Base-by-base conservation (phyloP, 139 green algal genomes). In the Protoeuglena noctilucae region DNA sequence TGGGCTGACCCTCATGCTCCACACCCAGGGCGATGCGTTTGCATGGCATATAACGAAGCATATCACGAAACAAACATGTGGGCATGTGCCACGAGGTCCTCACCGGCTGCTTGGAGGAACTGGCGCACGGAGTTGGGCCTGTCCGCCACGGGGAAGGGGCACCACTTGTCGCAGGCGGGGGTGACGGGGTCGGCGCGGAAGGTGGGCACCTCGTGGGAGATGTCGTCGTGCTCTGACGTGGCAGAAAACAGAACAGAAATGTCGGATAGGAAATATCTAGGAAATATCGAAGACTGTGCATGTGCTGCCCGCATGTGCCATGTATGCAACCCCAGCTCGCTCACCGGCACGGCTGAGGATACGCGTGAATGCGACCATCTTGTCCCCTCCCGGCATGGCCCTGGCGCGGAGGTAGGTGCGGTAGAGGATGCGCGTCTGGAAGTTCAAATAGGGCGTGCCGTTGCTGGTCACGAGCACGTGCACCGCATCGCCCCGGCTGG, bases 401-500 rank as follows among this genome's bases (percentile, higher is more conserved):
- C 82, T 72, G 0, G 81, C 72, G 47, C 82, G 56, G 57, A 83
- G 71, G 62, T 82, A 94, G 0, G 81, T 93, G 2, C 68, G 72
- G 52, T 94, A 84, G 72, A 81, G 92, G 50, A 93, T 83, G 27
- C 83, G 70, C 0, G 64, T 81, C 51, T 95, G 87, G 60, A 84
- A 91, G 62, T 94, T 93, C 14, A 89, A 71, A 55, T 94, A 94
- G 1, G 81, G 72, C 27, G 57, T 77, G 29, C 88, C 87, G 48
- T 89, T 92, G 53, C 60, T 75, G 1, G 88, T 96, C 26, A 77
- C 59, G 0, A 94, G 54, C 0, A 77, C 74, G 58, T 96, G 88
- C n/a, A 96, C n/a, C n/a, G n/a, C n/a, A n/a, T n/a, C n/a, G n/a
- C n/a, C n/a, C n/a, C n/a, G n/a, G n/a, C n/a, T n/a, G n/a, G n/a